phyloP scores from a whole-genome alignment of 2,329 filamentous ascomycete species.

The Botryotinia calthae region DNA sequence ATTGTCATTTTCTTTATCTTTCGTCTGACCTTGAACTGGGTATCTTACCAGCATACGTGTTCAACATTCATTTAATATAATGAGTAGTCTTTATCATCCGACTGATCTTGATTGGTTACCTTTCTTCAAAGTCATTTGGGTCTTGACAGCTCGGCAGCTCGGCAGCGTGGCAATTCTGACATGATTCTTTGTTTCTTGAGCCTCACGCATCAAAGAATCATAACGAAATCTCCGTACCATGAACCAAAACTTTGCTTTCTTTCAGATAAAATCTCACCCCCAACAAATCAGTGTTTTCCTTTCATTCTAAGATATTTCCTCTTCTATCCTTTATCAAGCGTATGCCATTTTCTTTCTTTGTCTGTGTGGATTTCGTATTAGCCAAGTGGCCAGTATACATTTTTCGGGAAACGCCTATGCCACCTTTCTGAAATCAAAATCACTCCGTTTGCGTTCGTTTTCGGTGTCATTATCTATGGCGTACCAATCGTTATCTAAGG shows the following conservation, averaged over 20 bases:
- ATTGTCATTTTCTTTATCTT: not conserved
- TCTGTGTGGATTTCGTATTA: not conserved
- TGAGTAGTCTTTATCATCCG: not conserved
- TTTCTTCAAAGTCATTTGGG: not conserved
- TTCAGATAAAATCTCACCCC: not conserved
- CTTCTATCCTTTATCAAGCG: not conserved
- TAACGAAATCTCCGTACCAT: not conserved
- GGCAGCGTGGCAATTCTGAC: not conserved
- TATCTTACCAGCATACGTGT: not conserved
- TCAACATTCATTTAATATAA: not conserved
- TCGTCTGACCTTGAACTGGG: not conserved
- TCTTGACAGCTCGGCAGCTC: not conserved
- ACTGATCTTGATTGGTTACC: not conserved
- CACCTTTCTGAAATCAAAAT: not conserved
- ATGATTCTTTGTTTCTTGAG: not conserved
- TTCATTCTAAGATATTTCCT: not conserved
- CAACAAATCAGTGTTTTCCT: not conserved
- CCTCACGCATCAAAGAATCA: not conserved
- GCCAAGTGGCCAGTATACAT: not conserved
- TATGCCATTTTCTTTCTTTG: not conserved
- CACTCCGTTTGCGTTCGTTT: not conserved
- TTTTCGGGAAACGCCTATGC: not conserved
- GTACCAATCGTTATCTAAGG: not conserved
- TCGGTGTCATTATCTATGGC: not conserved
- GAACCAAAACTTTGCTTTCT: not conserved